Percentiles rank a stretch among this genome's conserved stretches.
Conservation (phyloP, 768 basidiomycete species). For the Boletus pseudopeckii region DNA sequence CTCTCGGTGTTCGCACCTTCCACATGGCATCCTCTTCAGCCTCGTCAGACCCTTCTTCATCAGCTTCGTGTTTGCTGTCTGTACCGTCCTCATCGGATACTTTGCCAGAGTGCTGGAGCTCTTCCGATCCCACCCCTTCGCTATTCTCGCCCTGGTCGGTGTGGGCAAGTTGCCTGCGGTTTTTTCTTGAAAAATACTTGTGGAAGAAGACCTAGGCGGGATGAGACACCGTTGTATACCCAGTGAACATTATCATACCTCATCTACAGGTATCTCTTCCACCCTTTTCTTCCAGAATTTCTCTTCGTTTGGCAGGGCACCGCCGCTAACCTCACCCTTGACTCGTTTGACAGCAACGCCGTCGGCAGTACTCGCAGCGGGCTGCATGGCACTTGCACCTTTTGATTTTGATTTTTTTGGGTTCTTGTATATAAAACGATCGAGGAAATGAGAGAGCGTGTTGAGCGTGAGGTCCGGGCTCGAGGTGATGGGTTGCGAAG, state of each 20-base stretch:
- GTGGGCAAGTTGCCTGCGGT: conserved; percentile 49
- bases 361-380: conserved; percentile 67
- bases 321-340: conserved; percentile 51
- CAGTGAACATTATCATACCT: conserved; percentile 42
- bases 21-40: conserved; percentile 74
- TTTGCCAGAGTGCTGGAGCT: conserved; percentile 26
- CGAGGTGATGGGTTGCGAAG: conserved; percentile 69
- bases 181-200: conserved; percentile 77
- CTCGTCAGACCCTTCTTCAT: conserved; percentile 43
- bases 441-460: conserved; percentile 92
- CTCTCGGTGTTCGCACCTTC: conserved; percentile 56
- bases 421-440: conserved; percentile 96
- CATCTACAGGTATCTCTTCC: conserved; percentile 81
- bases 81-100: conserved; percentile 16
- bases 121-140: conserved; percentile 15
- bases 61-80: conserved; percentile 33
- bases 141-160: conserved; percentile 33
- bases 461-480: conserved; percentile 88
- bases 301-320: conserved; percentile 65
- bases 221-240: not conserved
- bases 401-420: conserved; percentile 72
- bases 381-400: conserved; percentile 95
- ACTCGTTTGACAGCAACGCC: conserved; percentile 66
- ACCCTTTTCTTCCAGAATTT: conserved; percentile 66
- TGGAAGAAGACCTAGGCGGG: conserved; percentile 78